Evolutionary conservation across 805 yeast species (phyloP), one percentile per base, ranked within the genome.

Genomic region (Cyberlindnera galapagoensis): DNA sequence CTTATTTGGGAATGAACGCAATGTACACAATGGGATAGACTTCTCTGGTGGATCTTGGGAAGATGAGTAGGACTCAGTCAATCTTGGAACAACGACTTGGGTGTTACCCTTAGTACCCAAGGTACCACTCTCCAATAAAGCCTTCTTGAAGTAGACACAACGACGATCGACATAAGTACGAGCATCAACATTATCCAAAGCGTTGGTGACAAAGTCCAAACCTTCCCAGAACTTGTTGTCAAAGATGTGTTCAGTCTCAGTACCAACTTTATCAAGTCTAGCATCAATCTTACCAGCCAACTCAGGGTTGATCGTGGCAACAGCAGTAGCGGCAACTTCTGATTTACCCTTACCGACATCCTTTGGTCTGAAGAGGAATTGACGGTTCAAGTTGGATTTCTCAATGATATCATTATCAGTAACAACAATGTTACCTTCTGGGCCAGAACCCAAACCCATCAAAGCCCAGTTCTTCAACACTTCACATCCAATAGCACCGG

Each of bases 401-500:
- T 92, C 99, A 53, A 92, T 92, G 6, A 92, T 74, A 55, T 92
- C 98, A 55, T 80, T 92, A 60, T 90, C 98, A 17, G 98, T 92
- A 28, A 92, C 80, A 33, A 63, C 61, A 39, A 92, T 83, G 48
- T 75, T 71, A 49, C 98, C 98, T 4, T 81, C 59, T 24, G 88
- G 85, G 25, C 97, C 97, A 16, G 94, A 71, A 21, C 95, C 97
- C 33, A 92, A 64, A 27, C 98, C 98, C 74, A 88, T 71, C 72
- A 92, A 71, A 5, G 98, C 96, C 97, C 97, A 92, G 54, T 86
- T 88, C 62, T 92, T 92, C 51, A 92, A 69, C 88, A 92, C 90
- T 63, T 92, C 98, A 65, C 98, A 92, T 24, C 98, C 98, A 65
- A 92, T 92, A 13, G 98, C 98, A 56, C 98, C 98, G 2, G 97